A percentile compares a stretch with the other conserved stretches of the same genome.
Evolutionary conservation across 2,329 filamentous ascomycete genomes (phyloP).

Genomic region (Phyllosticta citrichinensis): DNA sequence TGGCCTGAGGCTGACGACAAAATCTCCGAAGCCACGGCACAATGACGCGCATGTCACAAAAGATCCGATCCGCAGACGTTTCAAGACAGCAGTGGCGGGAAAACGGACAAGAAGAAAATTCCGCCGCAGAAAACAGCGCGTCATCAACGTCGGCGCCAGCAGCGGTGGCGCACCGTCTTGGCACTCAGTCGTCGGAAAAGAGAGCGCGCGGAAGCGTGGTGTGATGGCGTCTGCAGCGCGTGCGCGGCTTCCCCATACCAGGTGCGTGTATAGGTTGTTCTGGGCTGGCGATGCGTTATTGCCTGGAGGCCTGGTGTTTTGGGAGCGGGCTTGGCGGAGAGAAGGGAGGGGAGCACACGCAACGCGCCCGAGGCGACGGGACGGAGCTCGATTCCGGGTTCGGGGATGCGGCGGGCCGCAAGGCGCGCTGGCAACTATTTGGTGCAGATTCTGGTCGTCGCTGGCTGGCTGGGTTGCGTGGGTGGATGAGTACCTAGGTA

Average conservation of each 20-base stretch:
- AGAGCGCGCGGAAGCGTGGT: too few relatives aligned
- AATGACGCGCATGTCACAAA: neutral
- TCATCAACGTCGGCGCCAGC: too few relatives aligned
- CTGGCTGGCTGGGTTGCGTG: neutral
- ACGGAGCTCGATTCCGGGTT: neutral
- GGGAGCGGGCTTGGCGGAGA: neutral
- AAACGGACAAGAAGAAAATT: neutral
- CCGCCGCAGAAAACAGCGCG: neutral
- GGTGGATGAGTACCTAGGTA: too few relatives aligned
- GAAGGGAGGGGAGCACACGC: neutral
- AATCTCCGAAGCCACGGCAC: neutral
- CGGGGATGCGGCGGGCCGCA: neutral
- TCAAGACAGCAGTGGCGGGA: too few relatives aligned
- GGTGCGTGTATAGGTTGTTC: too few relatives aligned
- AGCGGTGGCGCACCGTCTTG: neutral
- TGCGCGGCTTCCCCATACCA: neutral
- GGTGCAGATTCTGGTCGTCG: neutral
- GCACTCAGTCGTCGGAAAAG: neutral
- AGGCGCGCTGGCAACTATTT: neutral
- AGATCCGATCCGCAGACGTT: neutral
- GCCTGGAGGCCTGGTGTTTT: neutral
- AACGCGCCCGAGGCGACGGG: neutral
- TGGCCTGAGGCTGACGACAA: neutral
- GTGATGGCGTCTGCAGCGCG: neutral
- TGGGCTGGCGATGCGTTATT: neutral